Base-by-base conservation (phyloP, 257 asterid species). In the Euphrasia confusa region DNA sequence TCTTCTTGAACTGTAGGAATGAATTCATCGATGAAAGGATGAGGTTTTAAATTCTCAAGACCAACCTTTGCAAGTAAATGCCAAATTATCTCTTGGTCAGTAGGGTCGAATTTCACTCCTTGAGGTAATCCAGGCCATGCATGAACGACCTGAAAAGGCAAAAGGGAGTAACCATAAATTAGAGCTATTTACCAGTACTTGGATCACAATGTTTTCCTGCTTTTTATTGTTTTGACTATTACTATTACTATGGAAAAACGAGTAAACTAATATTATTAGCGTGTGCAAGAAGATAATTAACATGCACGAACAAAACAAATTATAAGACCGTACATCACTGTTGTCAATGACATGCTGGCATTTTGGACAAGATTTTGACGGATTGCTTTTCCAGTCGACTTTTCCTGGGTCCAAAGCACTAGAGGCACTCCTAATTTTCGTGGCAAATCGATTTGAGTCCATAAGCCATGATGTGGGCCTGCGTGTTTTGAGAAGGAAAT, bases 121-220 rank as follows among this genome's bases (percentile, higher is more conserved):
- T 79, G 85, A 3, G 97, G 99, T 77, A 92, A 75, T 54, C 99
- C 99, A 4, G 99, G 99, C 99, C 99, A 92, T 59, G 82, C 85
- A 12, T 92, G 84, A 69, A 75, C 74, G 12, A 84, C 86, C 99
- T 92, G 73, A 61, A 66, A 61, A 60, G 28, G 33, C 17, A 61
- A 15, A 57, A 27, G 11, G 30, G 11, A 12, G 24, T 10, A 30
- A 55, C 18, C 18, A 13, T 13, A 13, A 47, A 11, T 12, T 12
- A 11, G 53, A 14, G 17, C 6, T 17, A 47, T 3, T 47, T 12
- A 47, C 53, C 14, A 4, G 53, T 11, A 47, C 18, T 12, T 13
- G 18, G 7, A 47, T 11, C 18, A 47, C 18, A 47, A 47, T 11
- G 13, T 47, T 11, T 13, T 37, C 3, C 42, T 37, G 10, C 42